Evolutionary conservation across 805 yeast genomes (phyloP).

Genomic region (Candida koratica): DNA sequence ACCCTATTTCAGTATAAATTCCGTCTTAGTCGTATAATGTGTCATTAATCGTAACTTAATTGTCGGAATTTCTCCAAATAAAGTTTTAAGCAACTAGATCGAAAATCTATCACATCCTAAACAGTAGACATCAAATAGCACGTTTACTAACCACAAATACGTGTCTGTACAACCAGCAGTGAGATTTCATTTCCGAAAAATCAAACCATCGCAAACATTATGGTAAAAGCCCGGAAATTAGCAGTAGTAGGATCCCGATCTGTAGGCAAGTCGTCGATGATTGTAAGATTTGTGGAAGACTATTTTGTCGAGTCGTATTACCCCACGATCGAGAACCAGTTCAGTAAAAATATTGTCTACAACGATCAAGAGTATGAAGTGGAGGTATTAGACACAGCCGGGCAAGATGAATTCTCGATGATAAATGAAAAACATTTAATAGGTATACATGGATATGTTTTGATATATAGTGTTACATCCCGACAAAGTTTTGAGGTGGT

Average conservation of each 20-base stretch:
- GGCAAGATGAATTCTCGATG: slow-evolving; percentile 84
- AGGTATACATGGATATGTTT: slow-evolving; percentile 78
- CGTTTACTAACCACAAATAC: too few relatives aligned
- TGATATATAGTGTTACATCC: slow-evolving; percentile 79
- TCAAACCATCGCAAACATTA: slow-evolving; percentile 9
- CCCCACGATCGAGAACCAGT: slow-evolving; percentile 88
- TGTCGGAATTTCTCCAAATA: too few relatives aligned
- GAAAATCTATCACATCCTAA: too few relatives aligned
- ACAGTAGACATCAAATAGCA: too few relatives aligned
- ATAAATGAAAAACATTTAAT: slow-evolving; percentile 74
- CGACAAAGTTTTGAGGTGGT: slow-evolving; percentile 74
- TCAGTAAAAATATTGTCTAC: slow-evolving; percentile 62
- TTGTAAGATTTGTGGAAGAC: slow-evolving; percentile 80
- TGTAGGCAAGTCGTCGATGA: slow-evolving; percentile 83
- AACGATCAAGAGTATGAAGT: slow-evolving; percentile 73
- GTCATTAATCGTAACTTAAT: not conserved
- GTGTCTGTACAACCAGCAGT: slow-evolving; percentile 5
- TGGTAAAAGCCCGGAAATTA: slow-evolving; percentile 62
- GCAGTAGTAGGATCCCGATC: slow-evolving; percentile 87
- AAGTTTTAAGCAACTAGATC: too few relatives aligned
- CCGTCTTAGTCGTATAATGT: too few relatives aligned
- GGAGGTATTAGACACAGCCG: slow-evolving; percentile 89
- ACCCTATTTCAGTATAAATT: too few relatives aligned
- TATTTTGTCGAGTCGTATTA: slow-evolving; percentile 86
- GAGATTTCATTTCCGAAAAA: not conserved